A percentile compares a stretch with the other conserved stretches of the same genome.
These are phyloP conservation scores for Solanum etuberosum DNA, from an alignment of 257 asterid species.

Conservation along the genomic window DNA sequence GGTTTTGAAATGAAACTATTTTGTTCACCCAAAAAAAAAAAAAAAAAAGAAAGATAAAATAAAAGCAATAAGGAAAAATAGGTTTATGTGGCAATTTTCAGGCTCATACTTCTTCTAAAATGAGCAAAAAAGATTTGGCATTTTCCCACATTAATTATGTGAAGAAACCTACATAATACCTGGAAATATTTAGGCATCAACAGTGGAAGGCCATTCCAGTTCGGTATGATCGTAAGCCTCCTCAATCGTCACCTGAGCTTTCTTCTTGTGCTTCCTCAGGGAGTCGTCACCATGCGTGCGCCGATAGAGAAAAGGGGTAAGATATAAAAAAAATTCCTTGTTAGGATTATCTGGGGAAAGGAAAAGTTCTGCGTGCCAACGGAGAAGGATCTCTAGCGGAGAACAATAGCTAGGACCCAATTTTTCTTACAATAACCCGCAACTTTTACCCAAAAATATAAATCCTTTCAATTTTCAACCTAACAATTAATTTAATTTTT, in stretches of 20 bases:
- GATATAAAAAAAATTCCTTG: not conserved
- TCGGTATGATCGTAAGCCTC: not conserved
- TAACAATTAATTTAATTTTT: no score
- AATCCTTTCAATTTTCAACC: not conserved
- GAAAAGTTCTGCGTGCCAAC: not conserved
- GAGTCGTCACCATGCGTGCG: not conserved
- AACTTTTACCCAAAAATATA: not conserved
- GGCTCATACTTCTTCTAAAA: not conserved
- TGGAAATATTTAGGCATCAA: not conserved
- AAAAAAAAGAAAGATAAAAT: not conserved
- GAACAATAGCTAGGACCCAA: not conserved
- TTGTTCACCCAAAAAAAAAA: not conserved
- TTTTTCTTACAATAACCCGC: not conserved
- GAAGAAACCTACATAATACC: not conserved
- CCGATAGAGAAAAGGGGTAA: not conserved
- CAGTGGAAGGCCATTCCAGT: not conserved
- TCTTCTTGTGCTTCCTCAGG: not conserved
- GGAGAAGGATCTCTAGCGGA: not conserved
- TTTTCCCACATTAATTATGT: not conserved
- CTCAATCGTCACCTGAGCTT: not conserved
- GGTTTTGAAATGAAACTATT: not conserved
- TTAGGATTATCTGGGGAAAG: not conserved
- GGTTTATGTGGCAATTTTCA: not conserved
- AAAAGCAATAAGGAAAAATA: not conserved
- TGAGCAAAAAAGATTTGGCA: not conserved